Base-by-base conservation (phyloP, 2,329 filamentous ascomycete genomes). In the Zymoseptoria crescenta region DNA sequence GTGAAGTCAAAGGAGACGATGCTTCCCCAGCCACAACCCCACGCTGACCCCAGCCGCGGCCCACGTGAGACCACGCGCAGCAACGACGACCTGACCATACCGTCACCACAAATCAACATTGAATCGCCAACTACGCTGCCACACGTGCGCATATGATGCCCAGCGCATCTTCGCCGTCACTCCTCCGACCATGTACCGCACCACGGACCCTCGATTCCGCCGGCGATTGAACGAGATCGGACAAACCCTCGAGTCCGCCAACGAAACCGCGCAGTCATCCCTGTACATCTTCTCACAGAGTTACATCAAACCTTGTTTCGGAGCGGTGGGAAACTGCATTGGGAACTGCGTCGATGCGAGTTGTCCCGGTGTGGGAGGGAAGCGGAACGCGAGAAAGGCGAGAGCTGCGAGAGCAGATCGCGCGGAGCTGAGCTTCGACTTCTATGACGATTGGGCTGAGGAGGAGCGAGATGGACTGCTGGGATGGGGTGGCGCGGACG, bases 401-500 rank as follows among this genome's bases (percentile, higher is more conserved):
- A 80, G 87, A 62, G 85, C 91, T 68, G 83, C 87, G 41, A 75
- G 80, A 21, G 74, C 76, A 58, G 73, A 78, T 61, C 75, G 85
- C 55, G 88, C 91, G 28, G 92, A 96, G 74, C 84, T 88, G 68
- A 92, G 84, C 69, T 97, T 97, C 72, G 93, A 96, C 74, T 97
- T 97, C 73, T 97, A 97, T 77, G 93, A 96, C 74, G 93, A 96
- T 74, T 97, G 93, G 93, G 91, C 96, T 62, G 81, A 84, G 57
- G 82, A 85, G 29, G 81, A 83, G 55, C 79, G 78, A 35, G 81
- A 85, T 48, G 82, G 86, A 0, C 73, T 93, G 53, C 76, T 92
- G 56, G 87, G 84, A 52, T 86, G 87, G 48, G 76, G 67, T 1
- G 86, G 83, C 66, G 50, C 30, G 30, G 91, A 95, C 68, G 91